A percentile compares a stretch with the other conserved stretches of the same genome.
phyloP scores from a whole-genome alignment of 2,329 filamentous ascomycete species.

The Taxawa tesnikishii region DNA sequence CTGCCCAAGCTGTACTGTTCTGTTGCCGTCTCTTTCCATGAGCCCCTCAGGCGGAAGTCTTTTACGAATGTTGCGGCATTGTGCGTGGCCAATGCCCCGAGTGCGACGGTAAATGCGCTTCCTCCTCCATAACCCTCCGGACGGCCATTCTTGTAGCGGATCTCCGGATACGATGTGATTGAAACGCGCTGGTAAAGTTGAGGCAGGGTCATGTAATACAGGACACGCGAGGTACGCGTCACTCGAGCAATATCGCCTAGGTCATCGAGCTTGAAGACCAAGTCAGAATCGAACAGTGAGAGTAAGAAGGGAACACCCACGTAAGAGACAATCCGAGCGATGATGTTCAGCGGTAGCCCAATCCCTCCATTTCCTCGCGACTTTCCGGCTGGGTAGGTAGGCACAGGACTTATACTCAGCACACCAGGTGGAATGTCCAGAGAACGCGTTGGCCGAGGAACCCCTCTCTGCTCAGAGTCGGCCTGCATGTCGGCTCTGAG shows the following conservation, averaged over 20 bases:
- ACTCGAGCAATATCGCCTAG: constrained; percentile 45
- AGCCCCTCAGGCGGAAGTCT: constrained; percentile 39
- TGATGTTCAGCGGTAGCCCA: constrained; percentile 44
- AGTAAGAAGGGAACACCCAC: constrained; percentile 23
- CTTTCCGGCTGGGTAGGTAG: not conserved
- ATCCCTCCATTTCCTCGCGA: not conserved
- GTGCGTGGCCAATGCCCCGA: constrained; percentile 49
- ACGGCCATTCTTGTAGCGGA: constrained; percentile 44
- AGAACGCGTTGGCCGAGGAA: too few relatives aligned
- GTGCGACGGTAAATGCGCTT: constrained; percentile 50
- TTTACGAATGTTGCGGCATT: constrained; percentile 40
- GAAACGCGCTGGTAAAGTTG: constrained; percentile 46
- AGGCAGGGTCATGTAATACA: constrained; percentile 53
- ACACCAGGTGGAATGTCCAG: constrained; percentile 5
- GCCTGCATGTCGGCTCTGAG: too few relatives aligned
- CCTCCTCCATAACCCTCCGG: constrained; percentile 51
- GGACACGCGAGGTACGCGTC: constrained; percentile 46
- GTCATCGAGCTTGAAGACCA: constrained; percentile 39
- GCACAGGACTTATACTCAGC: constrained; percentile 4
- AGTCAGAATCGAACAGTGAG: constrained; percentile 1
- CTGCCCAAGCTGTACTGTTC: constrained; percentile 47
- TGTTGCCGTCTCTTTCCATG: constrained; percentile 45
- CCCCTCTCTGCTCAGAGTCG: too few relatives aligned
- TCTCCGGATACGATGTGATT: constrained; percentile 45
- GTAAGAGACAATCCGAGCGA: constrained; percentile 44